phyloP scores from a whole-genome alignment of 2,329 filamentous ascomycete genomes.

The Penicillium sp. region DNA sequence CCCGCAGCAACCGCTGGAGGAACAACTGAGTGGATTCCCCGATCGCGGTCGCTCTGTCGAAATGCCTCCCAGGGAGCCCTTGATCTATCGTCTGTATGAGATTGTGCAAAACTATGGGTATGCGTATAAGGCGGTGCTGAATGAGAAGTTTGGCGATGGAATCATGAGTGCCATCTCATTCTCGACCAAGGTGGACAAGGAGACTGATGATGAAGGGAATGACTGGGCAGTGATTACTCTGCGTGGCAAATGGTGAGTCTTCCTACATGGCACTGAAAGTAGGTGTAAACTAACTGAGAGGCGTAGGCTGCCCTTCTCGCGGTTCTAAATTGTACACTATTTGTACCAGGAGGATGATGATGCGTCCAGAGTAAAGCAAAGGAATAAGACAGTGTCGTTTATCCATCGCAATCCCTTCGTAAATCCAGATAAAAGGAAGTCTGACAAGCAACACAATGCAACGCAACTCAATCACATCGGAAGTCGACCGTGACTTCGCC shows the following conservation, averaged over 20 bases:
- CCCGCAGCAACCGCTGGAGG: constrained; percentile 59
- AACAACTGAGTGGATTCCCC: constrained; percentile 73
- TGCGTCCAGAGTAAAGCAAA: not conserved
- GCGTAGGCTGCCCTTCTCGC: constrained; percentile 51
- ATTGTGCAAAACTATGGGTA: constrained; percentile 97
- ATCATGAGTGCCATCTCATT: constrained; percentile 98
- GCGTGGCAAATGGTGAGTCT: constrained; percentile 77
- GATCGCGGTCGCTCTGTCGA: constrained; percentile 78
- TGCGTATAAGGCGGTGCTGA: constrained; percentile 91
- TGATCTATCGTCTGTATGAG: constrained; percentile 91
- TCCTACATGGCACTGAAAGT: not conserved
- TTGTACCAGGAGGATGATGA: not conserved
- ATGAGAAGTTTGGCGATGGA: constrained; percentile 92
- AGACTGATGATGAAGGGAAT: constrained; percentile 79
- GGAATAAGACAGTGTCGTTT: no score
- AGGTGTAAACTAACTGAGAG: constrained; percentile 13
- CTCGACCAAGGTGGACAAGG: constrained; percentile 89
- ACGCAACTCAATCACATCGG: no score
- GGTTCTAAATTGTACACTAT: constrained; percentile 44
- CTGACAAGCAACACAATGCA: no score
- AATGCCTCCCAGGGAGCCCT: constrained; percentile 82
- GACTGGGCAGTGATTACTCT: constrained; percentile 85
- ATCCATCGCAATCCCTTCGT: no score
- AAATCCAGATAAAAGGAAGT: no score
- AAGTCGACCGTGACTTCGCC: no score